Percentiles rank a stretch among this genome's conserved stretches.
Conservation (phyloP, 2,329 filamentous ascomycete genomes). For the Aspergillus vadensis region DNA sequence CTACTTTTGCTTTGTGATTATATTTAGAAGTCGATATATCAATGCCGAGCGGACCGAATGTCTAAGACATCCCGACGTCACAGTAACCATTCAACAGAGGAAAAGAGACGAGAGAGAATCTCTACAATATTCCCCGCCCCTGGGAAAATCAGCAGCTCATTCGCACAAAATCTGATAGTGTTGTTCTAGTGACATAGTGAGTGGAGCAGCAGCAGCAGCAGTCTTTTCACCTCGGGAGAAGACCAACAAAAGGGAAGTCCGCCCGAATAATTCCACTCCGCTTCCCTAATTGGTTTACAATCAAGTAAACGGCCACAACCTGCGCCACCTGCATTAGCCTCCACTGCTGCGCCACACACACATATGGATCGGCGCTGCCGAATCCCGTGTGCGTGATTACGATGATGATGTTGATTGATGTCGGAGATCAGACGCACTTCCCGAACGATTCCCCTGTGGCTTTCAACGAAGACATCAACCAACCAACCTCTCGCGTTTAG, state of each 20-base stretch:
- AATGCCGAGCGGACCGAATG: not conserved
- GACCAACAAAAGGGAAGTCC: not conserved
- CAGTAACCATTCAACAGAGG: not conserved
- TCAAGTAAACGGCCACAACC: not conserved
- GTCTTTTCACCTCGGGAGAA: not conserved
- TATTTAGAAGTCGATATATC: not conserved
- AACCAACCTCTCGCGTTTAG: not conserved
- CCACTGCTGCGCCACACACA: constrained; percentile 10
- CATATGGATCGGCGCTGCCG: constrained; percentile 2
- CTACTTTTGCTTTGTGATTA: not conserved
- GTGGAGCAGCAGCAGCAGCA: constrained; percentile 1
- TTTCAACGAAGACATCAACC: not conserved
- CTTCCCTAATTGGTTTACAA: not conserved
- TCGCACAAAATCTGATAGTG: not conserved
- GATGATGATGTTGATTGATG: not conserved
- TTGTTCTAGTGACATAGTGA: constrained; percentile 4
- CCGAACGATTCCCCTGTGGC: not conserved
- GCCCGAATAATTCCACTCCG: not conserved
- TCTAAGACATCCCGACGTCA: constrained; percentile 2
- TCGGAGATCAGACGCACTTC: not conserved
- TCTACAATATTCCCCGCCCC: not conserved
- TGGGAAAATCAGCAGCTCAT: not conserved
- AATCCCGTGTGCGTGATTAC: constrained; percentile 3
- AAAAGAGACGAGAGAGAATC: not conserved
- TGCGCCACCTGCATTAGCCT: constrained; percentile 5